Base-by-base conservation (phyloP, 2,329 filamentous ascomycete genomes). In the Ceratocystis smalleyi region DNA sequence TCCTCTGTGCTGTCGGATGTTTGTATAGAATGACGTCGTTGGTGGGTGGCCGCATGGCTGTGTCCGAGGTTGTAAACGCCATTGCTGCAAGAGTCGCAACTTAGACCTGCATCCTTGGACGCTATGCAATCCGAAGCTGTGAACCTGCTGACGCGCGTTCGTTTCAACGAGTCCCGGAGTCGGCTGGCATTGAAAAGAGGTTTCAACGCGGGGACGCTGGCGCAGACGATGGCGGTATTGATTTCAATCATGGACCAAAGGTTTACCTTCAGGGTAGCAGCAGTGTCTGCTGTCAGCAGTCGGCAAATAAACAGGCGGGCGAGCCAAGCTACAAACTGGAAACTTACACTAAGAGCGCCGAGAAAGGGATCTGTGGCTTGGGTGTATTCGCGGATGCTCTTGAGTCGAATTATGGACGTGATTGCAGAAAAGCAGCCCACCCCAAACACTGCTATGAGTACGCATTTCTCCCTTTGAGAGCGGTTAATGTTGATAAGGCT, bases 221-320 rank as follows among this genome's bases (percentile, higher is more conserved):
- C 77, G 67, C 78, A 81, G 35, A 77, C 70, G 45, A 81, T 77
- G n/a, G 75, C 78, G 5, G 76, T 71, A 64, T 78, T 79, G 66
- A 80, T 72, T 67, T 81, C 79, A 61, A 81, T 74, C 65, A 75
- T 74, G 24, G 74, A 76, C 76, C 78, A 78, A 12, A 78, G 65
- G 51, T 76, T 76, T 0, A 76, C 70, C 67, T 68, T 22, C 2
- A 61, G 17, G 10, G 10, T 24, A 22, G 32, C 15, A 32, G 47
- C 17, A 57, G 47, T 30, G 40, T 22, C 17, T 32, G 19, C 35
- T 40, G 27, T 45, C 8, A 57, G 10, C 27, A 17, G 27, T 40
- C 8, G 54, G 3, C 27, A 10, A 6, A 62, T 30, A 15, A 12
- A 35, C 12, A 67, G 69, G 7, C 67, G 70, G 69, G 7, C 67